Evolutionary conservation across 2,329 filamentous ascomycete genomes (phyloP), one percentile per base, ranked within the genome.

Genomic region (Sclerotinia glacialis): DNA sequence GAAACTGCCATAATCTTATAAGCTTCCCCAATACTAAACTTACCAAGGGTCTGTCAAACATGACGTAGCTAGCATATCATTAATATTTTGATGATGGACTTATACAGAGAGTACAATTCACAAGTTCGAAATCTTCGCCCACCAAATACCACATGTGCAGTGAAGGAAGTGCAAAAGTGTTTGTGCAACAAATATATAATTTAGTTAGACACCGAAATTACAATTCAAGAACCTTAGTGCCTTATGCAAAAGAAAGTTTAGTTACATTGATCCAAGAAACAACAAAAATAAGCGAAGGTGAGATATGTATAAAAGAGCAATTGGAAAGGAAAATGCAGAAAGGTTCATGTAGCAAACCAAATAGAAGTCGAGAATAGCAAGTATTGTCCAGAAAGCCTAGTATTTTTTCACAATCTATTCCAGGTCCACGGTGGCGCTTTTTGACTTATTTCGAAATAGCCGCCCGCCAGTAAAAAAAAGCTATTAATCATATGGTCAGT

Each of bases 401-500:
- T 8, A 11, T 34, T 46, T 23, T 34, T 26, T 49, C 18, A 11
- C 42, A 37, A 12, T 53, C 34, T 62, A 53, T 42, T 6, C 46
- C 9, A 40, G 11, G 34, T 40, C 42, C n/a, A 21, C 3, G 18
- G 16, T 62, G 53, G 9, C 18, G 28, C 7, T 26, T 28, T 40
- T 40, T 12, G 31, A 37, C 16, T 40, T 16, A 12, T 53, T 50
- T 40, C 18, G 82, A 26, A 46, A 64, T 26, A 64, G 42, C 14
- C 40, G 34, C 8, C 61, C 61, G 5, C 61, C 61, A 21, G 61
- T 64, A 50, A n/a, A 64, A 11, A 64, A 34, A 1, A 64, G 16
- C 61, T 64, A n/a, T 46, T 26, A 11, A n/a, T 58, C 21, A 18
- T 16, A 47, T n/a, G 3, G n/a, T 54, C 23, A 64, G 40, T 56